Evolutionary conservation across 345 rosid species (phyloP).

Genomic region (Stellera chamaejasme): DNA sequence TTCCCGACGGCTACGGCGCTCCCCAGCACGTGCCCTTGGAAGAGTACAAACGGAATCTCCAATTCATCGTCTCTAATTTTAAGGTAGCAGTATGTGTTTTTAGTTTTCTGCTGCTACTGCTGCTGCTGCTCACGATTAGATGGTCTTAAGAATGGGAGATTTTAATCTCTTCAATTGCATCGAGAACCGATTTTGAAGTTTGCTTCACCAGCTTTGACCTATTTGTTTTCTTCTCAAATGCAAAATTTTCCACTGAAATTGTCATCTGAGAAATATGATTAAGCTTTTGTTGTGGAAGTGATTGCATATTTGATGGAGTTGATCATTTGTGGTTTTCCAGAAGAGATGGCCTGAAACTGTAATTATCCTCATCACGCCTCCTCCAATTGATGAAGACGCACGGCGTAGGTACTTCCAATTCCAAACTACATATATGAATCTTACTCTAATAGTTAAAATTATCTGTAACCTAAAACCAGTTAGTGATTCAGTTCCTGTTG

Average conservation of each 20-base stretch:
- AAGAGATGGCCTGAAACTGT: slow-evolving; percentile 52
- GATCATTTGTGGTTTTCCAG: slow-evolving; percentile 22
- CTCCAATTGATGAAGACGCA: slow-evolving; percentile 83
- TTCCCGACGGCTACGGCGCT: slow-evolving; percentile 64
- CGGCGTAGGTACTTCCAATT: slow-evolving; percentile 49
- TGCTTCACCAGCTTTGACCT: not conserved
- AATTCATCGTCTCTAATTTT: slow-evolving; percentile 47
- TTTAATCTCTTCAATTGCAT: not conserved
- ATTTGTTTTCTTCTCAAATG: not conserved
- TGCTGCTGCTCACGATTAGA: too few species aligned
- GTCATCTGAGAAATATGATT: too few species aligned
- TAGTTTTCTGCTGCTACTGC: too few species aligned
- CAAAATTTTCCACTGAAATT: not conserved
- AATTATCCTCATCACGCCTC: slow-evolving; percentile 70
- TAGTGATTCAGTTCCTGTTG: not conserved
- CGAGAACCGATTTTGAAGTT: not conserved
- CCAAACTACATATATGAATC: not conserved
- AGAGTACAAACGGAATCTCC: slow-evolving; percentile 67
- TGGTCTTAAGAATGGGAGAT: too few species aligned
- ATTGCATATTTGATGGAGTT: not conserved
- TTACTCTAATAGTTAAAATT: not conserved
- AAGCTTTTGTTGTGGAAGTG: not conserved
- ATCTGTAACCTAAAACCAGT: too few species aligned
- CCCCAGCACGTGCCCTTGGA: slow-evolving; percentile 86
- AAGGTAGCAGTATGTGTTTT: slow-evolving; percentile 43